A percentile compares a stretch with the other conserved stretches of the same genome.
phyloP scores from a whole-genome alignment of 2,329 filamentous ascomycete species.

The Aspergillus quadricinctus region DNA sequence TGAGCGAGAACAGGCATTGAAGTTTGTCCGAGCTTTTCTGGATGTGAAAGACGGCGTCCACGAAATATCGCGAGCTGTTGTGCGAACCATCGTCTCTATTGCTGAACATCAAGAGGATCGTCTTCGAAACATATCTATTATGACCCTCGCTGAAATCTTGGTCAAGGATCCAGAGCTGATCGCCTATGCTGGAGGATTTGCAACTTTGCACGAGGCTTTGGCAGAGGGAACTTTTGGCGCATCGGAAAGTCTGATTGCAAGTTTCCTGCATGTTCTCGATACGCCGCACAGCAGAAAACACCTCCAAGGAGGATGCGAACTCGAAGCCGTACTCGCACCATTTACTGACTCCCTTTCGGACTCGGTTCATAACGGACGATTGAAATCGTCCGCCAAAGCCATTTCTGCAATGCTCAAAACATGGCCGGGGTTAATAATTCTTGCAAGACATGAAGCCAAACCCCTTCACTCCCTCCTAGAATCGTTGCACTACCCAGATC shows the following conservation, averaged over 20 bases:
- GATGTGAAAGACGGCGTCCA: constrained; percentile 90
- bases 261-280: constrained; percentile 88
- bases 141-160: constrained; percentile 88
- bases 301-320: constrained; percentile 80
- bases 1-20: constrained; percentile 92
- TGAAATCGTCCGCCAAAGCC: constrained; percentile 88
- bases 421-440: constrained; percentile 85
- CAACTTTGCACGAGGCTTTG: constrained; percentile 84
- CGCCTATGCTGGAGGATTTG: constrained; percentile 77
- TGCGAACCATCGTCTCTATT: constrained; percentile 84
- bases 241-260: constrained; percentile 79
- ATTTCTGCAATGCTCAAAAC: constrained; percentile 86
- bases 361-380: constrained; percentile 55
- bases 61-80: constrained; percentile 81
- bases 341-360: constrained; percentile 75
- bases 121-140: constrained; percentile 81
- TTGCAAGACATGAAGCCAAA: constrained; percentile 83
- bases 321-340: constrained; percentile 83
- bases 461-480: constrained; percentile 76
- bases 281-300: constrained; percentile 74
- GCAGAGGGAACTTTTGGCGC: constrained; percentile 88
- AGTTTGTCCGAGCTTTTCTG: constrained; percentile 90
- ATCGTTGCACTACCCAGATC: constrained; percentile 56
- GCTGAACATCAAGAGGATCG: constrained; percentile 83
- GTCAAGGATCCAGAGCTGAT: constrained; percentile 78